Evolutionary conservation across 169 alveolate genomes (phyloP), one percentile per base, ranked within the genome.

Genomic region (Cryptosporidium sp.): DNA sequence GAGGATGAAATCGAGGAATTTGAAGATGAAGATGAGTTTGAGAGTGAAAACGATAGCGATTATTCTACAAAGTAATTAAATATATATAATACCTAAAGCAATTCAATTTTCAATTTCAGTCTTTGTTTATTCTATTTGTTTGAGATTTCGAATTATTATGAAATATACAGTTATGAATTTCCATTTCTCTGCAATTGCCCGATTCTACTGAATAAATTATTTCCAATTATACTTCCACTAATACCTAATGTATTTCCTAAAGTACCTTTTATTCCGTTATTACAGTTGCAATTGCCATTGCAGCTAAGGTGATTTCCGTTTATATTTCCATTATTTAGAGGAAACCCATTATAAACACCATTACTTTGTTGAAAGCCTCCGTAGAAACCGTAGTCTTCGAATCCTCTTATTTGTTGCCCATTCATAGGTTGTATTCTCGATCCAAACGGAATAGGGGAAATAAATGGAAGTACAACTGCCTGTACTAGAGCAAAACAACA

Each of bases 391-490:
- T 73, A 73, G 23, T 73, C 70, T 23, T 73, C 86, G 33, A 53
- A 73, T 53, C 86, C 86, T 73, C 86, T 73, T 8, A 69, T 33
- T 31, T 3, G 21, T 48, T 33, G 37, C 56, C 53, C 52, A 73
- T 52, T 58, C 0, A 73, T 16, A 35, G 86, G 86, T 35, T 73
- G 86, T 12, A 73, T 56, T 58, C 86, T 73, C 18, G 86, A 18
- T 73, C 86, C 86, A 12, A 73, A 14, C 35, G 86, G 86, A 56
- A 73, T 52, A 1, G 86, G 86, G 3, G 86, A 73, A n/a, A 73
- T 26, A 56, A 52, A 73, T 16, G 86, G 70, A 33, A 73, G 70
- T 4, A 73, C 70, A 23, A 73, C 23, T n/a, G 80, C 60, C 14
- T 80, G 80, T 26, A 65, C 52, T 3, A 80, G 10, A 18, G 65